These are phyloP conservation scores for Cairneyella variabilis DNA, from an alignment of 495 filamentous ascomycete genomes.

Conservation along the genomic window DNA sequence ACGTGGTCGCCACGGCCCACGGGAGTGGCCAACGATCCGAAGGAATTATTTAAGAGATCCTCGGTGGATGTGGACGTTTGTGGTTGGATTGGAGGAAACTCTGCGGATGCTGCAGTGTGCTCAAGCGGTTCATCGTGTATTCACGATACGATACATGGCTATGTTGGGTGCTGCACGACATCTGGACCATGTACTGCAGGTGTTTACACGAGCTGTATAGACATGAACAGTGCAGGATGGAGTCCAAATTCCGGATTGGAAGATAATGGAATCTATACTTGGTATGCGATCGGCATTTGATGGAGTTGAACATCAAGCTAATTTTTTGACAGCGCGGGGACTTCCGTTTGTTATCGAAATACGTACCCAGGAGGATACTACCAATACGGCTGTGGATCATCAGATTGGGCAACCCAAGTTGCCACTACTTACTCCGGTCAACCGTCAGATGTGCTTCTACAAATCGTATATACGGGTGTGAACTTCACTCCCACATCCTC, in stretches of 20 bases:
- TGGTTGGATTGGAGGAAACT: conserved; percentile 24
- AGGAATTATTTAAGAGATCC: conserved; percentile 20
- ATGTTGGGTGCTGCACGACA: conserved; percentile 25
- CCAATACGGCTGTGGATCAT: conserved; percentile 21
- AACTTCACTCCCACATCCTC: conserved; percentile 12
- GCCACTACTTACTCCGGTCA: conserved; percentile 20
- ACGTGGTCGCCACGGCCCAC: conserved; percentile 24
- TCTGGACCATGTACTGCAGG: conserved; percentile 23
- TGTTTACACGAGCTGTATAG: conserved; percentile 25
- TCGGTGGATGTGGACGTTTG: conserved; percentile 20
- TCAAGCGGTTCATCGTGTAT: conserved; percentile 23
- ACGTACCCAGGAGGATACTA: conserved; percentile 22
- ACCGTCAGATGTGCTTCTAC: conserved; percentile 14
- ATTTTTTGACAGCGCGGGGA: conserved; percentile 8
- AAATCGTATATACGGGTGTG: conserved; percentile 23
- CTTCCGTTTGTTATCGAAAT: conserved; percentile 20
- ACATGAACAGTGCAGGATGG: conserved; percentile 19
- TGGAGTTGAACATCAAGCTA: background rate
- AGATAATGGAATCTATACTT: conserved; percentile 22
- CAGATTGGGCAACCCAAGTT: conserved; percentile 12
- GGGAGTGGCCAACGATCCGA: conserved; percentile 12
- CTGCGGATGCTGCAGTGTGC: conserved; percentile 9
- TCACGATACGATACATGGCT: conserved; percentile 23
- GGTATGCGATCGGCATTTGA: conserved; percentile 5
- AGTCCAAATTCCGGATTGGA: conserved; percentile 5